Evolutionary conservation across 2,329 filamentous ascomycete genomes (phyloP), one percentile per base, ranked within the genome.

Genomic region (Verticillium zaregamsianum): DNA sequence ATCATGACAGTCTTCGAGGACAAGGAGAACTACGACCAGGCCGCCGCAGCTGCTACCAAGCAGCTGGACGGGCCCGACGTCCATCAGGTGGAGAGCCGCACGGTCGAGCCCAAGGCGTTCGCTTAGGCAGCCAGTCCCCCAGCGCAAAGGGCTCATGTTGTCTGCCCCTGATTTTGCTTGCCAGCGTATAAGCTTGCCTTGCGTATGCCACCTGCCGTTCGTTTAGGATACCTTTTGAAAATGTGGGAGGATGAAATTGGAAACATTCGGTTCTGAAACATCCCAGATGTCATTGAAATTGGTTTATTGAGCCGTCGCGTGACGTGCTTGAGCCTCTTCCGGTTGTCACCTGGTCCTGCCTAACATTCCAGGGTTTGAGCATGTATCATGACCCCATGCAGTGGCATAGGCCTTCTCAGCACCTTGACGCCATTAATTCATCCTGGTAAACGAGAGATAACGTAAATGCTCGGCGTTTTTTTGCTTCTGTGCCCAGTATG

Each of bases 11-110:
- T 78, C 39, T 78, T 78, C 65, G 76, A 78, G 65, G 74, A 76
- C 61, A 73, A 76, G 63, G 69, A 72, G 5, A 67, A 72, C 56
- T 75, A 76, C 40, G 72, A 76, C 25, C 71, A 71, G 66, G 74
- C 76, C 17, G 71, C 71, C 14, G 72, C 74, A 15, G 76, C 76
- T 14, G 75, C 77, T 40, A 73, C 77, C 68, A 78, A 77, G 68
- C 68, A 25, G 5, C 57, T 58, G 23, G 57, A 58, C n/a, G 57
- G 35, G 9, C 55, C 55, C 6, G 45, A 52, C 20, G 45, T 52
- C 11, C 45, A 52, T 8, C 45, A 52, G 45, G 45, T 52, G n/a
- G 45, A 52, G 45, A 52, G 45, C 20, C 45, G 12, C 20, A 23
- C 7, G 8, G 20, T 52, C 4, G n/a, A 52, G 45, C n/a, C 45